A percentile compares a stretch with the other conserved stretches of the same genome.
These are phyloP conservation scores for Glebionis coronaria DNA, from an alignment of 129 eudicot species.

Conservation along the genomic window DNA sequence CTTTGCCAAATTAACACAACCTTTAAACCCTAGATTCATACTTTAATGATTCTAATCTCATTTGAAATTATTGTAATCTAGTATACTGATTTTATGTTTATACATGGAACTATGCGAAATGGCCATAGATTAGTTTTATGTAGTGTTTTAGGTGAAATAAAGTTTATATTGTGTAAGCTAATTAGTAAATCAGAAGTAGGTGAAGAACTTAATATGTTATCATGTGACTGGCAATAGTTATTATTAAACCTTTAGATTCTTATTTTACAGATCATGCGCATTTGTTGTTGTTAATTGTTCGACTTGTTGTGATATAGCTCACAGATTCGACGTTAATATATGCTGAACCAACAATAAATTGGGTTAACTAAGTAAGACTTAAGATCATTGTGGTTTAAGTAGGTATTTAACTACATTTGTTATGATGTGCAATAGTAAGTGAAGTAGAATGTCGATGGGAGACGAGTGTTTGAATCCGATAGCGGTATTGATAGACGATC, in stretches of 20 bases:
- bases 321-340: not conserved
- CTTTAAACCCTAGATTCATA: slow-evolving; percentile 8
- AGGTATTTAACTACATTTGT: no score
- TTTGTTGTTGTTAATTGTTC: no score
- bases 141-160: not conserved
- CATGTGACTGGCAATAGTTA: no score
- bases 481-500: slow-evolving; percentile 80
- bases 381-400: no score
- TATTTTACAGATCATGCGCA: no score
- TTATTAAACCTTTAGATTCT: no score
- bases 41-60: not conserved
- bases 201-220: no score
- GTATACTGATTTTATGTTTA: slow-evolving; percentile 1
- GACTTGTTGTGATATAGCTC: no score
- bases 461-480: slow-evolving; percentile 86
- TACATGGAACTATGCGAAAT: slow-evolving; percentile 1
- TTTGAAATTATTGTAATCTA: not conserved
- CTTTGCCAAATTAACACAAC: not conserved
- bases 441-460: slow-evolving; percentile 58
- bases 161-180: not conserved
- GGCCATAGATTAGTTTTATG: not conserved
- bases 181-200: not conserved
- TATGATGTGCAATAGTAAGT: not conserved
- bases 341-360: no score
- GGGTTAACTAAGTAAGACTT: no score